Evolutionary conservation across 1,284 basidiomycete species (phyloP), one percentile per base, ranked within the genome.

Genomic region (Chalciporus sp.): DNA sequence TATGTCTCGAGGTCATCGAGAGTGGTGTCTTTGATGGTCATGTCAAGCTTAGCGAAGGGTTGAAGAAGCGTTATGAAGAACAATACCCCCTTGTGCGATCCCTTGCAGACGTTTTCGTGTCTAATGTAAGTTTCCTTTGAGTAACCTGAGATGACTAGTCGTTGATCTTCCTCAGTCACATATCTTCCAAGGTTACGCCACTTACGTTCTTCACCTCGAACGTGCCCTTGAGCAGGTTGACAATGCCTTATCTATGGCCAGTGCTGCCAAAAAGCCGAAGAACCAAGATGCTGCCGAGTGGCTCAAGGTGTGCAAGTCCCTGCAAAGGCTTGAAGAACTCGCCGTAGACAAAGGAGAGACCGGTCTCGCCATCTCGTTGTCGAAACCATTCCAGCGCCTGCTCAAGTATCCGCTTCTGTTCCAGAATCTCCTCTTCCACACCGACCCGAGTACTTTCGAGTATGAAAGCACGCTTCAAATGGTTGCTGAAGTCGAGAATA

Each of bases 391-490:
- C 75, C 96, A 98, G 68, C 85, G 96, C 29, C 79, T 99, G 41
- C 85, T 98, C 69, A 98, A 99, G 72, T 97, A 98, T 70, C 96
- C 96, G 3, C 82, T 99, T 16, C 84, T 99, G 40, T 98, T 98
- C 76, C 95, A 98, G 74, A 98, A 98, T 72, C 80, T 98, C n/a
- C 83, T 96, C 46, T 96, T 89, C 74, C 92, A 96, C 72, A 97
- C 96, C 9, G 96, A 98, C 66, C 94, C 96, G 1, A 95, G 94
- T 60, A 95, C 95, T 2, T 94, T 90, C 67, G 96, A 99, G 74
- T 99, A 98, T 67, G 96, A 99, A 69, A 92, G 89, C 64, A 97
- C 95, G 4, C 77, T 98, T 40, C 88, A 90, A 66, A 96, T 98
- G 93, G 95, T 98, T 0, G 93, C 95, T 23, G 95, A 98, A 69